A percentile compares a stretch with the other conserved stretches of the same genome.
Conservation (phyloP, 805 yeast species). For the Nakazawaea wyomingensis region DNA sequence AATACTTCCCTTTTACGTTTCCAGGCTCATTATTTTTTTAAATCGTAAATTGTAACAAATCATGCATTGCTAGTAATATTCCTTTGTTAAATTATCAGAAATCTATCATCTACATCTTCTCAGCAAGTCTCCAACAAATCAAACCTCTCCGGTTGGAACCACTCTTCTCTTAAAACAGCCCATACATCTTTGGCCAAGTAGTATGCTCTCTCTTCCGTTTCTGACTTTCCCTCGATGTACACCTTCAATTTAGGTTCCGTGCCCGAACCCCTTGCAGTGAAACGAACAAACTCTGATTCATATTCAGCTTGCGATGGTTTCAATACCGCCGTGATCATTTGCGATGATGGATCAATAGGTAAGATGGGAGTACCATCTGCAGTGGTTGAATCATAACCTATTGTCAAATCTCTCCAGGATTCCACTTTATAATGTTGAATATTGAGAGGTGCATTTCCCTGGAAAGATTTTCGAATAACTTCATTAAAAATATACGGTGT, state of each 20-base stretch:
- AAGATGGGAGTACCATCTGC: conserved; percentile 50
- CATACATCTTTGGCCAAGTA: conserved; percentile 60
- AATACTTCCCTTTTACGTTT: too few relatives aligned
- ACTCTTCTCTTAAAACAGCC: conserved; percentile 48
- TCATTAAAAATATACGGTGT: conserved; percentile 52
- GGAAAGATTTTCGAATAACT: conserved; percentile 27
- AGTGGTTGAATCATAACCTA: conserved; percentile 74
- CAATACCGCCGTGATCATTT: conserved; percentile 77
- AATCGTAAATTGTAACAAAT: too few relatives aligned
- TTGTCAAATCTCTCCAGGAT: conserved; percentile 79
- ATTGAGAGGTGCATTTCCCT: conserved; percentile 32
- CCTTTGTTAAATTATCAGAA: background rate
- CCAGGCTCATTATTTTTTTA: too few relatives aligned
- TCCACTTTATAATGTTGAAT: conserved; percentile 57
- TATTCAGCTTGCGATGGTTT: conserved; percentile 15
- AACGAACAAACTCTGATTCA: conserved; percentile 42
- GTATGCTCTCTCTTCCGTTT: conserved; percentile 40
- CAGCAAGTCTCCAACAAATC: conserved; percentile 31
- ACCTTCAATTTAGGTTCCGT: conserved; percentile 94
- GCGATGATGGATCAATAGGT: conserved; percentile 69
- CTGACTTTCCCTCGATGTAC: conserved; percentile 73
- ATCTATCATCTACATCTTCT: background rate
- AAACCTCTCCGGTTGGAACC: conserved; percentile 62
- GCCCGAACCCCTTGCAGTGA: conserved; percentile 92
- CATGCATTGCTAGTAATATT: too few relatives aligned